Base-by-base conservation (phyloP, 2,329 filamentous ascomycete genomes). In the Fusarium continuum region DNA sequence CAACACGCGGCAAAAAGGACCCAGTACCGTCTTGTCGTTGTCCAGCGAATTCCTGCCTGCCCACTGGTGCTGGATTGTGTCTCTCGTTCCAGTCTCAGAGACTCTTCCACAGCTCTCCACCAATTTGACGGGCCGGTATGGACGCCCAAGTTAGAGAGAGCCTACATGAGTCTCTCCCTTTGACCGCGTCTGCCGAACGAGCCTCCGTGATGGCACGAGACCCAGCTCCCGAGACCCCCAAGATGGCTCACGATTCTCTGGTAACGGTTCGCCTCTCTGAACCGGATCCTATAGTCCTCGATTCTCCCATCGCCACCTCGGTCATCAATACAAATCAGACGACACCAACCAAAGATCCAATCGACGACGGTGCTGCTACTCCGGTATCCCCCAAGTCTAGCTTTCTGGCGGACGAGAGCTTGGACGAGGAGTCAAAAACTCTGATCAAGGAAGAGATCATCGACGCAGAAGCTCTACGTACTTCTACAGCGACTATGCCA, bases 181-280 rank as follows among this genome's bases (percentile, higher is more conserved):
- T 61, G 34, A 41, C 67, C 41, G 48, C 56, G 49, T 49, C 66
- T 47, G 38, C 61, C 43, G 63, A 59, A 57, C 58, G 49, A 65
- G 47, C 34, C 55, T 64, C 68, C 58, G 65, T 56, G 64, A 70
- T 56, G 55, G 58, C 55, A 41, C 66, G 67, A 59, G 69, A 74
- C 54, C 48, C 59, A 55, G 64, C 64, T 43, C 64, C 67, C 34
- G 73, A 72, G 67, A 76, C 74, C 38, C 74, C 75, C n/a, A 78
- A 73, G 57, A 77, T 77, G 73, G 65, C 74, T 17, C 83, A 85
- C 73, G 89, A 92, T 76, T 92, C 90, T 17, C 89, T 92, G 88
- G 89, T 92, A 39, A 92, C 90, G 8, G 90, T 92, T 38, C 84
- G 89, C 50, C 80, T 92, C 43, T 92, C 90, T 17, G 89, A 91